These are phyloP conservation scores for Pseudogymnoascus sp. DNA, from an alignment of 2,329 filamentous ascomycete species.

Conservation along the genomic window DNA sequence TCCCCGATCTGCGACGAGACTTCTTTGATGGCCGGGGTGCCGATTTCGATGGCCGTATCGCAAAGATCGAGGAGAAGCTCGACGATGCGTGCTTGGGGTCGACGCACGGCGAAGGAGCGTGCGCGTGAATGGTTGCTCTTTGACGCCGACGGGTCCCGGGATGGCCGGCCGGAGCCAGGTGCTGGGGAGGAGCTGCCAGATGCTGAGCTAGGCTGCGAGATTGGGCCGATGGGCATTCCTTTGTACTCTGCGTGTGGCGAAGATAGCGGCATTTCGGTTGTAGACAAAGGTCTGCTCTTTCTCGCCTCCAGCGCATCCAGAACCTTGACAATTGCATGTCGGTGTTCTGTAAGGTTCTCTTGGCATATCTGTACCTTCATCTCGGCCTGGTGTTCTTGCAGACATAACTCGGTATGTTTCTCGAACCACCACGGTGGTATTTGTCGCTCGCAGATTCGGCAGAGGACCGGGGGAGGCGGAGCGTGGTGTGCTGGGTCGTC, in stretches of 20 bases:
- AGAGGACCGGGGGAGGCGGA: constrained; percentile 77
- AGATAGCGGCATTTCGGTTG: constrained; percentile 38
- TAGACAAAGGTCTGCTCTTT: constrained; percentile 54
- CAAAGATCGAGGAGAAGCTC: constrained; percentile 92
- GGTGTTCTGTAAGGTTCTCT: constrained; percentile 84
- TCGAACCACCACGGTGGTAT: constrained; percentile 99
- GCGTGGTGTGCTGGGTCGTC: constrained; percentile 70
- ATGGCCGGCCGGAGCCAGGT: constrained; percentile 62
- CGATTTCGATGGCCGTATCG: constrained; percentile 92
- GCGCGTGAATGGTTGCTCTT: constrained; percentile 74
- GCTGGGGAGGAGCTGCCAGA: constrained; percentile 66
- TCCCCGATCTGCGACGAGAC: constrained; percentile 63
- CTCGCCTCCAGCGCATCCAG: constrained; percentile 84
- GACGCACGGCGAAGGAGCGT: constrained; percentile 82
- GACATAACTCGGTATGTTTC: constrained; percentile 92
- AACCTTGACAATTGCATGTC: constrained; percentile 89
- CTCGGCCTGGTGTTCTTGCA: constrained; percentile 92
- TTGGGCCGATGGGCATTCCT: constrained; percentile 73
- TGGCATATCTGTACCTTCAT: constrained; percentile 97
- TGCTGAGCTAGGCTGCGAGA: constrained; percentile 57
- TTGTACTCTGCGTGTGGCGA: constrained; percentile 72
- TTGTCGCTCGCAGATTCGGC: constrained; percentile 93
- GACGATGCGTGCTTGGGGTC: constrained; percentile 86
- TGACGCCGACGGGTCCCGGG: constrained; percentile 57
- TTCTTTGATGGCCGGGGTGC: constrained; percentile 87